Conservation (phyloP, 306 rosid species). For the Rubus idaeus region DNA sequence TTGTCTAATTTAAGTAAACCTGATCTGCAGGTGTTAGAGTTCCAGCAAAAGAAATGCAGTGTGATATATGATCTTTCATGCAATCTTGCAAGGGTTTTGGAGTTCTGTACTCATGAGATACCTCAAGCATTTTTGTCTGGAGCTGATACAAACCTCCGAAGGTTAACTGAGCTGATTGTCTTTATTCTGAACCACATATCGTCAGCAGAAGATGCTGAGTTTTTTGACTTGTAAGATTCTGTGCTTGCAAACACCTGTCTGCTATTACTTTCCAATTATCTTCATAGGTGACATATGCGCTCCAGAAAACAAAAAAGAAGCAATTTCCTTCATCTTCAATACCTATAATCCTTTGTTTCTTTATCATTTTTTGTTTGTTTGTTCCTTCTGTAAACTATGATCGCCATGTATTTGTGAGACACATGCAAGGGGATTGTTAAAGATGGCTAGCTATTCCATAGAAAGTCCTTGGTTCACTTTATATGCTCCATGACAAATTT, state of each 20-base stretch:
- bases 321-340: not conserved
- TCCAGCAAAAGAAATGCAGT: slow-evolving; percentile 92
- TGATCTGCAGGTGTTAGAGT: slow-evolving; percentile 77
- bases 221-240: slow-evolving; percentile 84
- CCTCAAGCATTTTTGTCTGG: slow-evolving; percentile 91
- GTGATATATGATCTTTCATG: slow-evolving; percentile 95
- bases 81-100: slow-evolving; percentile 86
- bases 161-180: slow-evolving; percentile 87
- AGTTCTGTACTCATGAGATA: slow-evolving; percentile 79
- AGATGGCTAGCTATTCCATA: not conserved
- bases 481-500: not conserved
- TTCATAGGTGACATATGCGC: not conserved
- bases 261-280: not conserved
- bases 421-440: not conserved
- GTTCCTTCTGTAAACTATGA: not conserved
- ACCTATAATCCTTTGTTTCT: not conserved
- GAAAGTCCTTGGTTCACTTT: not conserved
- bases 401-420: not conserved
- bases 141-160: slow-evolving; percentile 80
- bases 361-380: not conserved
- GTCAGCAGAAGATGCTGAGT: slow-evolving; percentile 82
- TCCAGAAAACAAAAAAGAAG: not conserved
- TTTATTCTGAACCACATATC: slow-evolving; percentile 79
- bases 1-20: slow-evolving; percentile 26
- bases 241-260: slow-evolving; percentile 7